These are phyloP conservation scores for Wallacemonas sp. DNA, from an alignment of 208 protist genomes.

Conservation along the genomic window DNA sequence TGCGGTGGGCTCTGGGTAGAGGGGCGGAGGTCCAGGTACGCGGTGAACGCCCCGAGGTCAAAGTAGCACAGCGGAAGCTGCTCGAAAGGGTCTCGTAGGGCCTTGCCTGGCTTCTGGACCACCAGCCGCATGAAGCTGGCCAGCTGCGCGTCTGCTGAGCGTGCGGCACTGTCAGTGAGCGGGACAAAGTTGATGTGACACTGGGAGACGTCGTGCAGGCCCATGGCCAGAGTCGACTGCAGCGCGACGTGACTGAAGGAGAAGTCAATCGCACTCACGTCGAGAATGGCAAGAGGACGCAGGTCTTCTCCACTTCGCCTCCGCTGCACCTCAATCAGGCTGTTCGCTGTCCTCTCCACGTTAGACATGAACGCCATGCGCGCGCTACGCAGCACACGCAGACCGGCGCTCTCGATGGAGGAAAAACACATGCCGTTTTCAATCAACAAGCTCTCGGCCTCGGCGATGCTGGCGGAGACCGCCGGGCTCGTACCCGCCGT, in stretches of 20 bases:
- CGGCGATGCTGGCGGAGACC: not conserved
- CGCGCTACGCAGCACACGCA: constrained; percentile 57
- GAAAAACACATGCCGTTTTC: constrained; percentile 72
- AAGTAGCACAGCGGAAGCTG: constrained; percentile 41
- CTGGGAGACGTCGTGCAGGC: constrained; percentile 40
- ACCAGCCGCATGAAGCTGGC: constrained; percentile 46
- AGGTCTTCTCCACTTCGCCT: constrained; percentile 27
- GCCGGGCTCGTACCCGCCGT: not conserved
- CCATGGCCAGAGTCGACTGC: constrained; percentile 49
- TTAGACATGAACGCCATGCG: constrained; percentile 62
- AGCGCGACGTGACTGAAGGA: constrained; percentile 62
- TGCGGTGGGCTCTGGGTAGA: not conserved
- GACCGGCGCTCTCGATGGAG: constrained; percentile 36
- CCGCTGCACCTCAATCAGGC: constrained; percentile 15
- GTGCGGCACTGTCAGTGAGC: constrained; percentile 39
- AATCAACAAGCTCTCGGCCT: constrained; percentile 32
- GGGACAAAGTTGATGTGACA: constrained; percentile 64
- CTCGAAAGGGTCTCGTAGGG: constrained; percentile 35
- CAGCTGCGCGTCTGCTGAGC: constrained; percentile 25
- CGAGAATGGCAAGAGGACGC: constrained; percentile 47
- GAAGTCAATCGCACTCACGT: constrained; percentile 68
- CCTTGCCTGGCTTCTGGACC: constrained; percentile 17
- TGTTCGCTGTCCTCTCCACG: constrained; percentile 33
- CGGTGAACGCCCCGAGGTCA: constrained; percentile 58
- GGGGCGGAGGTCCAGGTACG: constrained; percentile 35